Evolutionary conservation across 2,329 filamentous ascomycete species (phyloP), one percentile per base, ranked within the genome.

Genomic region (Bipolaris zeicola): DNA sequence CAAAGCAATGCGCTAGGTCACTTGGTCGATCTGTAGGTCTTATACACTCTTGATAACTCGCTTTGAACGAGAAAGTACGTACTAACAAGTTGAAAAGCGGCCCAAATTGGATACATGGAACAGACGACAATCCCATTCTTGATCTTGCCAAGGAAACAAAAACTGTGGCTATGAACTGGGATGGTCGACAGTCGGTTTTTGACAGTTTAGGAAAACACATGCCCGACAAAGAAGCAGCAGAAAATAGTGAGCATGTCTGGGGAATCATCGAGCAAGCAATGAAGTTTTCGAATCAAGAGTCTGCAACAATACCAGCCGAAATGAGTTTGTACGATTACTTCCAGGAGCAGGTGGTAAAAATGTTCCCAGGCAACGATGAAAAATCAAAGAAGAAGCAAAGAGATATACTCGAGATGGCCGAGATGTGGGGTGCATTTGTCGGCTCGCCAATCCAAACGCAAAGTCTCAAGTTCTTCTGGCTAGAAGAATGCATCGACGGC

Each of bases 21-120:
- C 69, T 62, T 79, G 11, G 80, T 87, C 41, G 85, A 88, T 72
- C 72, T 87, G 83, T 86, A 78, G 64, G 82, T 76, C 43, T 60
- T n/a, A 11, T n/a, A 11, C n/a, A n/a, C 18, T 47, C 6, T 33
- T 4, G 6, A 6, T 7, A 16, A 5, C n/a, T 18, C 24, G 24
- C 18, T 46, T 38, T 11, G 16, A 14, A 6, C 18, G 7, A 36
- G 22, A 18, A 10, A 33, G 8, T 39, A 26, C 44, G 13, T 28
- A 38, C 37, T 56, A 3, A 44, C 26, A 10, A 2, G 24, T 6
- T 16, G 10, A 4, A 3, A 48, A 87, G 84, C 31, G 89, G 89
- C 0, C 87, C 89, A n/a, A 92, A 92, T 66, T 92, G 89, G 89
- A 90, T 92, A 49, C 89, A 92, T 58, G 89, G 89, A 33, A 90